Percentiles rank a stretch among this genome's conserved stretches.
Evolutionary conservation across 306 rosid species (phyloP).

Genomic region (Urtica urens): DNA sequence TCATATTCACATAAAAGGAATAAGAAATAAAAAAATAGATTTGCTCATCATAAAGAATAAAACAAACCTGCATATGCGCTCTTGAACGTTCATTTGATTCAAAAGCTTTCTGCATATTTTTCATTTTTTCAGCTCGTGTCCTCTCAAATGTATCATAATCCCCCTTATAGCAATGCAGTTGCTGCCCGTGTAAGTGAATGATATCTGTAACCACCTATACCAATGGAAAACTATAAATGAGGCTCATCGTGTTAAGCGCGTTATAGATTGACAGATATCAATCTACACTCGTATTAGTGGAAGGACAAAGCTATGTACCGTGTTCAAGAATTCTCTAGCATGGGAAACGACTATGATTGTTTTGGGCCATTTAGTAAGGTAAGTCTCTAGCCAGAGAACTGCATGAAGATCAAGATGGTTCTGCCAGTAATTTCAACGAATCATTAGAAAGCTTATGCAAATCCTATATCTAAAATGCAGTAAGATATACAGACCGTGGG

Average conservation of each 20-base stretch:
- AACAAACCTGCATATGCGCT: conserved; percentile 85
- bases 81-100: conserved; percentile 87
- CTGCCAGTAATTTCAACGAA: conserved; percentile 32
- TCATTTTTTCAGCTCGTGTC: conserved; percentile 77
- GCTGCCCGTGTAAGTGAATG: conserved; percentile 80
- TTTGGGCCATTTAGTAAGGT: conserved; percentile 93
- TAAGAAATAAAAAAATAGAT: conserved; percentile 1
- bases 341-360: conserved; percentile 95
- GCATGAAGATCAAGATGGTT: conserved; percentile 99
- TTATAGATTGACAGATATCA: neutral
- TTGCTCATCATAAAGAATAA: neutral
- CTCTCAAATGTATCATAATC: conserved; percentile 87
- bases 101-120: conserved; percentile 82
- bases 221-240: conserved; percentile 14
- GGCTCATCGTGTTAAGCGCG: neutral
- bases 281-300: conserved; percentile 7
- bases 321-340: conserved; percentile 95
- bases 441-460: neutral
- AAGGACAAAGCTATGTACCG: conserved; percentile 34
- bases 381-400: conserved; percentile 88
- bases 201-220: conserved; percentile 86
- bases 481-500: conserved; percentile 55
- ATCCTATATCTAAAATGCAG: conserved; percentile 3
- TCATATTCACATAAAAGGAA: neutral
- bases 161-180: conserved; percentile 62